Evolutionary conservation across 2,329 filamentous ascomycete species (phyloP).

Genomic region (Dothistroma septosporum): DNA sequence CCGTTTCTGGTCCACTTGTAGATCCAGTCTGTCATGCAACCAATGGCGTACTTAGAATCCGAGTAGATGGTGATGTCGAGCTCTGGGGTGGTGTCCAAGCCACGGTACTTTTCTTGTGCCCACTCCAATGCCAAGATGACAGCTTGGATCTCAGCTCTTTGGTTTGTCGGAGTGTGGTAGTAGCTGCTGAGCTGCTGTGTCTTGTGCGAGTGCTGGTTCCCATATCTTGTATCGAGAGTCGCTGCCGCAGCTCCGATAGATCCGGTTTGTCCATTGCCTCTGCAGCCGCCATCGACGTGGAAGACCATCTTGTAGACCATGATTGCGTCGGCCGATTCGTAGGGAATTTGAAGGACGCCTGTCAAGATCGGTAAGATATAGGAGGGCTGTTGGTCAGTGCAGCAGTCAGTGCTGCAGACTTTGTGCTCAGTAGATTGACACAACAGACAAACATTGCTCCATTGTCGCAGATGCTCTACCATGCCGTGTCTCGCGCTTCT

Average conservation of each 20-base stretch:
- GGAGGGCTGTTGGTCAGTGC: no score
- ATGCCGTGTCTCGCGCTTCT: no score
- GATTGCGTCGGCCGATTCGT: no score
- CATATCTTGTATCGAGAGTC: background rate
- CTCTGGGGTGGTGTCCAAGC: background rate
- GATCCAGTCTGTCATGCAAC: conserved; percentile 14
- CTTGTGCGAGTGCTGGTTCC: no score
- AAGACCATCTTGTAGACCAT: conserved; percentile 14
- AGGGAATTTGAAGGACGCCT: no score
- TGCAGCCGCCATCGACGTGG: conserved; percentile 17
- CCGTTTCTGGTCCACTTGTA: conserved; percentile 10
- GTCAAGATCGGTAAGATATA: no score
- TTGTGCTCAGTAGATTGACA: no score
- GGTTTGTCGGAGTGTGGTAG: conserved; percentile 7
- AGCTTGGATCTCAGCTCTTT: conserved; percentile 16
- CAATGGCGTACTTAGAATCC: conserved; percentile 11
- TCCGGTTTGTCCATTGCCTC: conserved; percentile 7
- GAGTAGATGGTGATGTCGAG: conserved; percentile 9
- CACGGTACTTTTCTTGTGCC: background rate
- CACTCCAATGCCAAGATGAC: conserved; percentile 9
- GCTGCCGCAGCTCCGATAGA: conserved; percentile 15
- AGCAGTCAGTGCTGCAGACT: no score
- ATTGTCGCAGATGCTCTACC: no score
- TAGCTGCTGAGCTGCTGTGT: no score
- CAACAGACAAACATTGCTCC: no score